A percentile compares a stretch with the other conserved stretches of the same genome.
Evolutionary conservation across 805 yeast species (phyloP).

Genomic region (Pichia cabralensis): DNA sequence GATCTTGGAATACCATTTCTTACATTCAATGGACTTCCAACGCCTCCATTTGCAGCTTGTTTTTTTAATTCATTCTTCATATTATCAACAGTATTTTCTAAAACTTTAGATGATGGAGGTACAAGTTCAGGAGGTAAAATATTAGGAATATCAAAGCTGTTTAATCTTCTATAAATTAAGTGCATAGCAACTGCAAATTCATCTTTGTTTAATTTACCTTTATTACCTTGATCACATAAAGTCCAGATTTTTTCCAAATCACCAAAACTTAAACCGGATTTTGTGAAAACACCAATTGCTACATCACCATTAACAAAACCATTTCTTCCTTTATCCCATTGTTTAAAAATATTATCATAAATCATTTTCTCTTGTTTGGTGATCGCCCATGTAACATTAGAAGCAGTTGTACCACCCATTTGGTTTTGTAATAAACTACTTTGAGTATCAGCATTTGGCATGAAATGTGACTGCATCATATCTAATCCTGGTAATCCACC

Average conservation of each 20-base stretch:
- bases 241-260: slow-evolving; percentile 91
- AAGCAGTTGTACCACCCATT: slow-evolving; percentile 25
- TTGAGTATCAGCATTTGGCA: slow-evolving; percentile 38
- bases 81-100: slow-evolving; percentile 60
- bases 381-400: slow-evolving; percentile 71
- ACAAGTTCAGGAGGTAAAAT: slow-evolving; percentile 79
- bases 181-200: slow-evolving; percentile 98
- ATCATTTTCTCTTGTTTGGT: slow-evolving; percentile 79
- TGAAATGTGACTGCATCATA: slow-evolving; percentile 55
- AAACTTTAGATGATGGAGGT: slow-evolving; percentile 73
- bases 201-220: slow-evolving; percentile 77
- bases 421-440: slow-evolving; percentile 18
- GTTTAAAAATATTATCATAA: slow-evolving; percentile 78
- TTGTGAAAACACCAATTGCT: slow-evolving; percentile 80
- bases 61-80: slow-evolving; percentile 56
- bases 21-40: slow-evolving; percentile 14
- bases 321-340: slow-evolving; percentile 63
- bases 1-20: slow-evolving; percentile 28
- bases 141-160: slow-evolving; percentile 78
- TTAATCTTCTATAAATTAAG: slow-evolving; percentile 79
- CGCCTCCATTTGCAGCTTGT: slow-evolving; percentile 22
- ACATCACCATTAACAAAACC: slow-evolving; percentile 74
- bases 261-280: slow-evolving; percentile 77
- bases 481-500: slow-evolving; percentile 66
- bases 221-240: slow-evolving; percentile 70